phyloP scores from a whole-genome alignment of 148 eudicot genomes.

The Oxyria digyna region DNA sequence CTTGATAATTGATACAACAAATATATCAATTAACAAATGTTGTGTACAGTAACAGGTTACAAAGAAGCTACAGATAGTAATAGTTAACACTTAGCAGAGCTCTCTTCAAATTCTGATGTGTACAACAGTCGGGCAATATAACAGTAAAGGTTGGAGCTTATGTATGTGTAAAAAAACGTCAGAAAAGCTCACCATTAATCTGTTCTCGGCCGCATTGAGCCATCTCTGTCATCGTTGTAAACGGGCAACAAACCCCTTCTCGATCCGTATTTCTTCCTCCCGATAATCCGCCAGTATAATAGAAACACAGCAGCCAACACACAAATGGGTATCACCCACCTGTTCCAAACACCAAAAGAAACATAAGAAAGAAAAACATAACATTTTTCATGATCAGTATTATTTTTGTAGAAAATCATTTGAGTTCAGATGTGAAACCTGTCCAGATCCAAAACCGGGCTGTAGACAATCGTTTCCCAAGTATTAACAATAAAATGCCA shows the following conservation, averaged over 20 bases:
- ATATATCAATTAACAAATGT: not conserved
- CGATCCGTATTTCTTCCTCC: conserved; percentile 55
- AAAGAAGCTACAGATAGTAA: not conserved
- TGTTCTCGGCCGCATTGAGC: conserved; percentile 47
- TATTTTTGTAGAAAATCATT: not conserved
- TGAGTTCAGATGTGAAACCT: conserved; percentile 26
- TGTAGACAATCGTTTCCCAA: conserved; percentile 93
- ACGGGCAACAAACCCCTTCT: conserved; percentile 37
- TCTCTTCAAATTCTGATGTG: not conserved
- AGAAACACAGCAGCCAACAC: conserved; percentile 32
- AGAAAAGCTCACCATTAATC: too few relatives aligned
- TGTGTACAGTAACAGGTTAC: not conserved
- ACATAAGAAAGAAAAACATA: too few relatives aligned
- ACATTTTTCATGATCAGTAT: not conserved
- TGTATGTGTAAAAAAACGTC: too few relatives aligned
- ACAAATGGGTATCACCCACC: conserved; percentile 88
- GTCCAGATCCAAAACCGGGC: conserved; percentile 87
- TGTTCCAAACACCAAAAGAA: conserved; percentile 16
- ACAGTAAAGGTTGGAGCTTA: not conserved
- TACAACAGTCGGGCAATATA: not conserved
- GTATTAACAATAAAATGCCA: conserved; percentile 81
- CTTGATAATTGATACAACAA: not conserved
- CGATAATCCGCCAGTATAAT: conserved; percentile 78
- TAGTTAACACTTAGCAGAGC: not conserved
- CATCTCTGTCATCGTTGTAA: conserved; percentile 45